Base-by-base conservation (phyloP, 805 yeast genomes). In the Candida nanaspora region DNA sequence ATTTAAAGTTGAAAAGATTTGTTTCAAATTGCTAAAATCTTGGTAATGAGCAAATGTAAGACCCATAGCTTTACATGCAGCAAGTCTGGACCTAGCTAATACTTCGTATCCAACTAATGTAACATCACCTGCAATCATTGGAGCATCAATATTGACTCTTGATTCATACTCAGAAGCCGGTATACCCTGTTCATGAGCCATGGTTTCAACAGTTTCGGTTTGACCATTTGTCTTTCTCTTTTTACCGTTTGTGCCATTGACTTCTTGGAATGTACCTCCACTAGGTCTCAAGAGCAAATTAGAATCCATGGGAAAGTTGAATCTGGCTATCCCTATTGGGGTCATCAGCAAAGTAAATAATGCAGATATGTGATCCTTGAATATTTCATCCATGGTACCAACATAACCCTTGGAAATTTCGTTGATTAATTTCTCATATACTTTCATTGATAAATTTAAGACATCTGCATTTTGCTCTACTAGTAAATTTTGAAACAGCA, bases 271-370 rank as follows among this genome's bases (percentile, higher is more conserved):
- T 26, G 69, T 57, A 39, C 51, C 70, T 1, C 93, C 94, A 11
- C 95, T 83, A 1, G 97, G 95, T 47, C 85, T 77, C 55, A 91
- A 65, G 33, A 93, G 75, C 38, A 78, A 69, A n/a, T 70, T 65
- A 0, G 84, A 67, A 48, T 85, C 80, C 96, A 93, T 86, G 27
- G 78, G 76, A 59, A 86, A 93, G 51, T 82, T 85, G 57, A 82
- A 85, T 47, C 98, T 79, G 4, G 95, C 84, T 41, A 88, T 79
- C 45, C 99, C 98, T 43, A 93, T 84, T 3, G 99, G 99, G 0
- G 98, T 91, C 82, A 86, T 81, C 35, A 87, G 55, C 34, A 93
- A 66, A 14, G 79, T 74, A 40, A 83, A 62, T 44, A 82, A 66
- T 7, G 87, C 82, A 36, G 65, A 66, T 37, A 76, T 63, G 53